Percentiles rank a stretch among this genome's conserved stretches.
Evolutionary conservation across 2,329 filamentous ascomycete species (phyloP).

Genomic region (Aureobasidium namibiae): DNA sequence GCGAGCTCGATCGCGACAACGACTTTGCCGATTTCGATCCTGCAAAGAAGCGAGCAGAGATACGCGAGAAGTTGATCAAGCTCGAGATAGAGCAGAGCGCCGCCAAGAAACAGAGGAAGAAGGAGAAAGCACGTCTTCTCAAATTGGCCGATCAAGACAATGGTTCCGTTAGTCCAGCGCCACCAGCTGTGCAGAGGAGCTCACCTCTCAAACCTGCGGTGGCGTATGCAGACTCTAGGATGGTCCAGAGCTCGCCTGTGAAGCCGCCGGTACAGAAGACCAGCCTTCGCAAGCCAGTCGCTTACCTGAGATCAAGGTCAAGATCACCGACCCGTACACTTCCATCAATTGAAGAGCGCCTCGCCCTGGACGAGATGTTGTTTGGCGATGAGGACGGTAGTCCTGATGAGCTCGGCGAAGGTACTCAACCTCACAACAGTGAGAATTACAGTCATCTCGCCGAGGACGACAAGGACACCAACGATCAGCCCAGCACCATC

Average conservation of each 20-base stretch:
- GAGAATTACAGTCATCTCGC: neutral
- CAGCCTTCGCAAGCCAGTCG: neutral
- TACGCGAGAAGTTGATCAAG: conserved; percentile 58
- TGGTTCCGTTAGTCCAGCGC: neutral
- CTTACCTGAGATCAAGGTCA: neutral
- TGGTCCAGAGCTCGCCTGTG: conserved; percentile 9
- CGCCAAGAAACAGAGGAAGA: conserved; percentile 31
- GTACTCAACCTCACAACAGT: too few relatives aligned
- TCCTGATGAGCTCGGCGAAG: neutral
- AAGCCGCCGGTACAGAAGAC: neutral
- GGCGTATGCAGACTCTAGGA: neutral
- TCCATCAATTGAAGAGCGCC: neutral
- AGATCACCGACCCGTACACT: neutral
- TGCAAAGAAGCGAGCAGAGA: conserved; percentile 52
- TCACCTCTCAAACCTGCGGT: neutral
- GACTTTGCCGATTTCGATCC: conserved; percentile 50
- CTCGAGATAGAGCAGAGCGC: conserved; percentile 53
- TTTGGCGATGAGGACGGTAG: neutral
- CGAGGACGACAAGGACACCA: neutral
- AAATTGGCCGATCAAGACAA: neutral
- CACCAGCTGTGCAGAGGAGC: neutral
- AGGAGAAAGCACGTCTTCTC: neutral
- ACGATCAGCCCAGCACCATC: neutral
- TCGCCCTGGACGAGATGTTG: conserved; percentile 14
- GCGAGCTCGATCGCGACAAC: conserved; percentile 48